A percentile compares a stretch with the other conserved stretches of the same genome.
Evolutionary conservation across 2,329 filamentous ascomycete species (phyloP).

Genomic region (Cladosporium velox): DNA sequence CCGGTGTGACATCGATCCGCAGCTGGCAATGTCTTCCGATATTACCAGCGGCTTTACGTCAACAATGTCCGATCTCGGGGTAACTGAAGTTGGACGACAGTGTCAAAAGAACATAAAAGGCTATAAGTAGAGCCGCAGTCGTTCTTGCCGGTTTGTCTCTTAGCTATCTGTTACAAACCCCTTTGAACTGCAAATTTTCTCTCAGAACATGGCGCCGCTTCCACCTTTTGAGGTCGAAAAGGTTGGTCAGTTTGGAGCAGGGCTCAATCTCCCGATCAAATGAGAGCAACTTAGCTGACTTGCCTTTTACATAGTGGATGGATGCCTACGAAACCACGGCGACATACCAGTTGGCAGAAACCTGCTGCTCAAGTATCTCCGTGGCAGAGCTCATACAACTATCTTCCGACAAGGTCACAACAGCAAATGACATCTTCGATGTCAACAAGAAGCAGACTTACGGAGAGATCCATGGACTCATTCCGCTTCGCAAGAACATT

Average conservation of each 20-base stretch:
- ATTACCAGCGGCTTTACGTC: not conserved
- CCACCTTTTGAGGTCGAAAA: not conserved
- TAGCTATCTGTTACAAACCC: not conserved
- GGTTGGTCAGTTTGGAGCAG: not conserved
- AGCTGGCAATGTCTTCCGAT: not conserved
- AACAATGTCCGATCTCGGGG: not conserved
- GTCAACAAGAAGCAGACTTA: conserved; percentile 67
- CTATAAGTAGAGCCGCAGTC: not conserved
- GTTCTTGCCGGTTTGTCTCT: not conserved
- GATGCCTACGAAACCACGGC: conserved; percentile 54
- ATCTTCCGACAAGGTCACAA: conserved; percentile 56
- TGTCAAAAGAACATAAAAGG: not conserved
- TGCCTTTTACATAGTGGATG: conserved; percentile 50
- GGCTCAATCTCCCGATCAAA: not conserved
- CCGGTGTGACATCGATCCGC: not conserved
- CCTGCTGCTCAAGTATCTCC: conserved; percentile 74
- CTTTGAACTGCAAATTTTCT: not conserved
- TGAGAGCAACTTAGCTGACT: not conserved
- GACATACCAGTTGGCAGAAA: conserved; percentile 74
- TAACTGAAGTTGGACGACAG: not conserved
- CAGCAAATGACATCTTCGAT: conserved; percentile 43
- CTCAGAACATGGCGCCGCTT: not conserved
- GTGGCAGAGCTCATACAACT: conserved; percentile 65
- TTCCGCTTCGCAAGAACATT: conserved; percentile 59
- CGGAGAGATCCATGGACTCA: conserved; percentile 70